Evolutionary conservation across 2,329 filamentous ascomycete genomes (phyloP).

Genomic region (Chaetomium globosum): DNA sequence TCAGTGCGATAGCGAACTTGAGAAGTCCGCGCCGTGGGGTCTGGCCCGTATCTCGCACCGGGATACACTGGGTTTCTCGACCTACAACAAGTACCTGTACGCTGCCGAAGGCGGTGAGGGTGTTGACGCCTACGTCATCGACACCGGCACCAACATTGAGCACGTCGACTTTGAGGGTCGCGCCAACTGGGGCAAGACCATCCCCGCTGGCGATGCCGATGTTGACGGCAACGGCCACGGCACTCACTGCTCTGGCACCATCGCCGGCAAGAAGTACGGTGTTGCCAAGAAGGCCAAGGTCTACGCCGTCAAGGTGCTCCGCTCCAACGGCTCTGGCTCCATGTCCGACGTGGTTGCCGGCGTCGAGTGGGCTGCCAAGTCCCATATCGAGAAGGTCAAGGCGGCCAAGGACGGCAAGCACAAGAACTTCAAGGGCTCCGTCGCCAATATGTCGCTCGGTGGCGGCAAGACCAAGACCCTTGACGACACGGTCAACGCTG

Average conservation of each 20-base stretch:
- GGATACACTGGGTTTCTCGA: conserved; percentile 80
- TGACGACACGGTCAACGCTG: conserved; percentile 90
- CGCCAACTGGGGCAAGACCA: conserved; percentile 95
- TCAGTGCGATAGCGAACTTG: conserved; percentile 61
- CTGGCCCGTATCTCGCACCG: conserved; percentile 97
- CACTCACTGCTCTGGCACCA: conserved; percentile 97
- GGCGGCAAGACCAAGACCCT: conserved; percentile 94
- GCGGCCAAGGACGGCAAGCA: conserved; percentile 82
- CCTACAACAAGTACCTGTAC: conserved; percentile 98
- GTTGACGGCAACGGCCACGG: conserved; percentile 96
- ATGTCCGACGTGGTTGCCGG: conserved; percentile 99
- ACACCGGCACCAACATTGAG: conserved; percentile 90
- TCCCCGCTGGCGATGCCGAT: conserved; percentile 81
- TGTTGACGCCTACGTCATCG: conserved; percentile 97
- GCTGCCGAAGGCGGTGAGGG: conserved; percentile 88
- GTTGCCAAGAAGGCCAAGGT: conserved; percentile 98
- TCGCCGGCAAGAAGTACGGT: conserved; percentile 98
- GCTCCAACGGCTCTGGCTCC: conserved; percentile 93
- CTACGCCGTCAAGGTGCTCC: conserved; percentile 96
- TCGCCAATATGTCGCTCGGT: conserved; percentile 98
- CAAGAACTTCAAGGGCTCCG: conserved; percentile 98
- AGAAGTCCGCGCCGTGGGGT: conserved; percentile 98
- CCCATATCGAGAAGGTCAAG: conserved; percentile 75
- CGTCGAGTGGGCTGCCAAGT: conserved; percentile 87
- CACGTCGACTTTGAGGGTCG: conserved; percentile 98